Evolutionary conservation across 306 rosid species (phyloP), one percentile per base, ranked within the genome.

Genomic region (Pyrus bretschneideri): DNA sequence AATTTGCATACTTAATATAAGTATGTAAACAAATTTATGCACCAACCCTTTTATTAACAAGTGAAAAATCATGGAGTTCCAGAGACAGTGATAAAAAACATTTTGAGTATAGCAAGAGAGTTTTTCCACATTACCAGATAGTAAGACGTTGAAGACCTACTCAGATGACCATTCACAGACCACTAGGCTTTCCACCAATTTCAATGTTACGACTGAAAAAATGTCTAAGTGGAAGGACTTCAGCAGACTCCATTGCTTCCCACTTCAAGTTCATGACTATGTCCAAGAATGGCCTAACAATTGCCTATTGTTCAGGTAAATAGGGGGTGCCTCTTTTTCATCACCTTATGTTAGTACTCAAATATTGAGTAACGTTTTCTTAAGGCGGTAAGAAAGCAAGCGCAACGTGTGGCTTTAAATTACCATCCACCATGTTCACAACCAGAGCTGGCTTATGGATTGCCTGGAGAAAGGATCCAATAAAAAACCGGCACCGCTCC

Each of bases 361-460:
- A 35, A 35, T 35, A 35, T 35, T 35, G 40, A 35, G 40, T 35
- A 35, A 35, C 40, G 40, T 35, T 35, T 9, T 35, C 40, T 35
- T 6, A 6, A 80, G 11, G 74, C 83, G 17, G 30, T 82, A 14
- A 86, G 86, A 14, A 82, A 27, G 52, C 88, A 84, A 22, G 88
- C 81, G 1, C 90, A 87, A 27, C 88, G 84, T 63, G 82, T 87
- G 90, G 90, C 90, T n/a, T 11, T 87, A 71, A 87, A 87, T 73
- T 87, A 87, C 77, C 82, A 87, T 31, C 90, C 86, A 1, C 81
- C 86, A 9, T 87, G 88, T 76, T 86, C 90, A 12, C 70, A 87
- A 69, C 90, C 86, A 19, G 88, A 84, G 77, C 90, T 87, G 46
- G 84, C 88, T 3, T 87, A 81, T 40, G 90, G 88, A 60, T 75